These are phyloP conservation scores for Pyrenochaeta sp. DNA, from an alignment of 2,329 filamentous ascomycete genomes.

Conservation along the genomic window DNA sequence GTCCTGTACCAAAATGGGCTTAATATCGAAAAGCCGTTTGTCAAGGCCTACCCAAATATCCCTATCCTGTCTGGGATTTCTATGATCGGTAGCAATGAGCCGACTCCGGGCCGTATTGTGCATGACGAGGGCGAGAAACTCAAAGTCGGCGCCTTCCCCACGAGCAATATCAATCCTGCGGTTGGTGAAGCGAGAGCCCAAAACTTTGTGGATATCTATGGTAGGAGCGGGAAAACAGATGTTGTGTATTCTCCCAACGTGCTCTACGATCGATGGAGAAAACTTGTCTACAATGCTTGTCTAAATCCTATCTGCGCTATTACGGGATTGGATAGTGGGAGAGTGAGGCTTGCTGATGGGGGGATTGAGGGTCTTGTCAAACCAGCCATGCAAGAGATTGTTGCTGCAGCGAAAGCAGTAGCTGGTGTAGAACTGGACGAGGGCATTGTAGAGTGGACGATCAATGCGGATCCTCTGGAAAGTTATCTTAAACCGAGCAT, in stretches of 20 bases:
- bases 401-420: slow-evolving; percentile 53
- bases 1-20: slow-evolving; percentile 69
- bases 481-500: slow-evolving; percentile 62
- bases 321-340: slow-evolving; percentile 59
- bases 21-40: slow-evolving; percentile 66
- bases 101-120: slow-evolving; percentile 55
- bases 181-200: slow-evolving; percentile 42
- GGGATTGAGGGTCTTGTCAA: slow-evolving; percentile 57
- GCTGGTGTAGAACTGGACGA: slow-evolving; percentile 54
- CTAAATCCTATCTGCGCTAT: slow-evolving; percentile 63
- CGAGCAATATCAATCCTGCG: slow-evolving; percentile 38
- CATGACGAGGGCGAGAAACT: slow-evolving; percentile 62
- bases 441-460: slow-evolving; percentile 54
- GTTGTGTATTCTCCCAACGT: slow-evolving; percentile 55
- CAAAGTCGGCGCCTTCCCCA: slow-evolving; percentile 60
- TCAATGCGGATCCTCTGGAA: slow-evolving; percentile 59
- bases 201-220: slow-evolving; percentile 59
- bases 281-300: slow-evolving; percentile 61
- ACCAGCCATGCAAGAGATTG: slow-evolving; percentile 64
- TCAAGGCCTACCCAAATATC: slow-evolving; percentile 60
- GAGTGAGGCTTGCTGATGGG: slow-evolving; percentile 57
- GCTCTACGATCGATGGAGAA: slow-evolving; percentile 56
- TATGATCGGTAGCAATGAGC: slow-evolving; percentile 61
- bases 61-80: slow-evolving; percentile 62
- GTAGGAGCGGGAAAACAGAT: slow-evolving; percentile 54